phyloP scores from a whole-genome alignment of 2,329 filamentous ascomycete species.

The Exserohilum turcica region DNA sequence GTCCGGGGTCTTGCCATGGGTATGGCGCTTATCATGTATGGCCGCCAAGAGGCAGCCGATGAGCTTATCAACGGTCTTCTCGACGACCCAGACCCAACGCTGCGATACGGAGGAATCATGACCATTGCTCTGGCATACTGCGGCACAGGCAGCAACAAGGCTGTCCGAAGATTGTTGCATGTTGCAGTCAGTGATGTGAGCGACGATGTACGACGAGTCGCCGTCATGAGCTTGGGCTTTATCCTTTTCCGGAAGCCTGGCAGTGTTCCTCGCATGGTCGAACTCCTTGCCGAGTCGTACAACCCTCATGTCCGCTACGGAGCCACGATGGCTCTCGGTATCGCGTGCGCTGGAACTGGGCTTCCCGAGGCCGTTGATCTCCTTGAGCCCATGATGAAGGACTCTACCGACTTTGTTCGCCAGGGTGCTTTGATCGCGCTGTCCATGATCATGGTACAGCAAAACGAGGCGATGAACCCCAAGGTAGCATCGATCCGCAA shows the following conservation, averaged over 20 bases:
- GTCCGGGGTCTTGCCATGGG: constrained; percentile 93
- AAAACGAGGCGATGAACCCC: constrained; percentile 98
- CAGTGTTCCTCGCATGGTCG: constrained; percentile 97
- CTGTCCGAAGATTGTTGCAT: constrained; percentile 92
- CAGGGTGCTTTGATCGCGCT: constrained; percentile 94
- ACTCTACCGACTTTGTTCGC: constrained; percentile 96
- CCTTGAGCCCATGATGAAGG: constrained; percentile 98
- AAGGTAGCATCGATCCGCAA: constrained; percentile 92
- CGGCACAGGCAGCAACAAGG: constrained; percentile 97
- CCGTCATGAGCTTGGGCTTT: constrained; percentile 97
- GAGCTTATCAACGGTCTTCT: constrained; percentile 92
- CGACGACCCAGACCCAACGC: constrained; percentile 88
- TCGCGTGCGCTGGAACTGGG: constrained; percentile 95
- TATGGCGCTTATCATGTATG: constrained; percentile 99
- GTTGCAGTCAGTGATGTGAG: constrained; percentile 97
- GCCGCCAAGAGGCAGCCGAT: constrained; percentile 90
- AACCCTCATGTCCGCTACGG: constrained; percentile 98
- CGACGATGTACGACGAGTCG: constrained; percentile 93
- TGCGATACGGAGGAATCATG: constrained; percentile 97
- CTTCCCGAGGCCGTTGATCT: constrained; percentile 95
- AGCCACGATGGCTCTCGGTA: constrained; percentile 96
- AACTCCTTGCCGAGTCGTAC: constrained; percentile 96
- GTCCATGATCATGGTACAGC: constrained; percentile 99
- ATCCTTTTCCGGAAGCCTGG: constrained; percentile 98
- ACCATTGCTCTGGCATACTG: constrained; percentile 98